Evolutionary conservation across 805 yeast species (phyloP), one percentile per base, ranked within the genome.

Genomic region (Candida taoyuanica): DNA sequence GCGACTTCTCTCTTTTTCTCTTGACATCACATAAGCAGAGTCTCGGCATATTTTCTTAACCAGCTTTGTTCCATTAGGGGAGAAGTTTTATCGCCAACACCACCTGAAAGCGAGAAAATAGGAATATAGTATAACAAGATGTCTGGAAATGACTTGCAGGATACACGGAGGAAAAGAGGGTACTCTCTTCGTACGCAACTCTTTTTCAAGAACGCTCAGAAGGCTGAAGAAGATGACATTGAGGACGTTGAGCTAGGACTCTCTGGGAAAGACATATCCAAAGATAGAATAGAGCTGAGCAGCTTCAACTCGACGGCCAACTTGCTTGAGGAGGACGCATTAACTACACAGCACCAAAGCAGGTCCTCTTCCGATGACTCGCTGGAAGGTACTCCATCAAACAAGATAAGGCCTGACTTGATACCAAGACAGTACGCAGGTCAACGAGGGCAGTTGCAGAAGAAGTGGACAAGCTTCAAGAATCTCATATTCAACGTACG

Each of bases 141-240:
- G 45, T 28, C 40, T 2, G 38, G 21, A 6, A 16, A 24, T 5
- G 40, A 33, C 2, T 20, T 12, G 3, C 31, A 38, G 12, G 34
- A 37, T 12, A 26, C 29, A 29, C 37, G 62, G 71, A 63, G 85
- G 45, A 72, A 70, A 44, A 60, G 89, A 49, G 88, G 88, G 0
- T 75, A 78, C 43, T 78, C 85, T 7, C 58, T 82, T 39, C 66
- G 89, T 43, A 68, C 84, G 0, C 87, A 82, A 60, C 64, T 82
- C 34, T 71, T 81, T 61, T 75, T 69, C 53, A 75, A 68, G 39
- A 46, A 63, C 34, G 44, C 42, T 38, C 63, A 37, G 50, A 47
- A 42, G 44, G 26, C 41, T 26, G 40, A 36, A 37, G 37, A 37
- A 15, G 38, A 28, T 5, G 45, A 38, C 15, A 29, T 18, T 4